These are phyloP conservation scores for Lasiosphaeria ovina DNA, from an alignment of 495 filamentous ascomycete species.

Conservation along the genomic window DNA sequence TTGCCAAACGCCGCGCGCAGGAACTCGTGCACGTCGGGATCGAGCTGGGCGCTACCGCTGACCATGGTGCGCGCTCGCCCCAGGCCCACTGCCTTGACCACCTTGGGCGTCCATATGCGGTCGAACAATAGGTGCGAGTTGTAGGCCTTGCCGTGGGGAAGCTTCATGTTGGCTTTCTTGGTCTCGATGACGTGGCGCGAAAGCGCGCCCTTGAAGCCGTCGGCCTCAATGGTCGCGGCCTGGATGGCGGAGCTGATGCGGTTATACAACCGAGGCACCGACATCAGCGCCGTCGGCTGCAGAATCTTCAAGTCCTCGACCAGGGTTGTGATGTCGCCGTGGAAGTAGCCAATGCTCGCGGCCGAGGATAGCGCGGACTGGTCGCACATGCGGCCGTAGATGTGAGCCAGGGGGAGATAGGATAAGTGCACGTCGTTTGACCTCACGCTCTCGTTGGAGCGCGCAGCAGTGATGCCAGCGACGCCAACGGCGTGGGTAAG, in stretches of 20 bases:
- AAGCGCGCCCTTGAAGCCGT: conserved; percentile 78
- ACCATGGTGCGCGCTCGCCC: conserved; percentile 72
- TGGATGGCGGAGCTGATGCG: conserved; percentile 83
- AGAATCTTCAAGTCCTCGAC: conserved; percentile 90
- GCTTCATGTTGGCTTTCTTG: conserved; percentile 76
- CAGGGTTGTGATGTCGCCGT: conserved; percentile 82
- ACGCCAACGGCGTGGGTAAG: conserved; percentile 81
- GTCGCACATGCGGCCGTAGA: conserved; percentile 82
- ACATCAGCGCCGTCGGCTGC: conserved; percentile 78
- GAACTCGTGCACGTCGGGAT: conserved; percentile 84
- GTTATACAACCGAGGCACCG: conserved; percentile 89
- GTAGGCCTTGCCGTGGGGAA: conserved; percentile 64
- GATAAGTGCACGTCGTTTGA: conserved; percentile 66
- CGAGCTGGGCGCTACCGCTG: conserved; percentile 86
- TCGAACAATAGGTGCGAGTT: conserved; percentile 88
- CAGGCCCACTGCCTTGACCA: conserved; percentile 76
- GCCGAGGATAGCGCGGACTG: conserved; percentile 72
- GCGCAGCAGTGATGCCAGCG: conserved; percentile 61
- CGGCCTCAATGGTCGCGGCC: conserved; percentile 69
- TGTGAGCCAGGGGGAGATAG: conserved; percentile 93
- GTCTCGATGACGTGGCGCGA: conserved; percentile 74
- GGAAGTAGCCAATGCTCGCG: conserved; percentile 85
- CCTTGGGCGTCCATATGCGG: conserved; percentile 88
- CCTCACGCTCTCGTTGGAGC: conserved; percentile 49
- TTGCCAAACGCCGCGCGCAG: conserved; percentile 79